Evolutionary conservation across 139 green algal genomes (phyloP).

Genomic region (Picochlorum costavermella): DNA sequence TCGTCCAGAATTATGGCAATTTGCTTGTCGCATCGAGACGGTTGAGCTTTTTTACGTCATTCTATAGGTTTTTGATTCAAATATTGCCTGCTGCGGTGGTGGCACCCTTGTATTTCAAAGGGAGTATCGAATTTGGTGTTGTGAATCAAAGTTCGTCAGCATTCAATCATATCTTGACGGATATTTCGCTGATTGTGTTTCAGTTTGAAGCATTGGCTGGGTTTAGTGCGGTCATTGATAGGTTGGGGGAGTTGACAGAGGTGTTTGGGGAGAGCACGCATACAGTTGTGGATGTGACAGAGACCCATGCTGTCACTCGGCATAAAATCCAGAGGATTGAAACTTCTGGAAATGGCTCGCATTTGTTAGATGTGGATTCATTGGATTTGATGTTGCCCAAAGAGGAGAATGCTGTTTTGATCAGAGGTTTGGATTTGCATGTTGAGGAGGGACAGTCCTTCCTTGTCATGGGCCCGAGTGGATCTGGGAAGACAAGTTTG

Average conservation of each 20-base stretch:
- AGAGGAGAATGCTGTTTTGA: constrained; percentile 11
- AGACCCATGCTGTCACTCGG: neutral
- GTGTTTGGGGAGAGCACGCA: constrained; percentile 35
- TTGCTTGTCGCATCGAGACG: constrained; percentile 79
- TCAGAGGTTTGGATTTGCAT: constrained; percentile 22
- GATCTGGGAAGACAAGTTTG: constrained; percentile 85
- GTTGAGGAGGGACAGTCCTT: constrained; percentile 48
- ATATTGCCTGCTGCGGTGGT: constrained; percentile 95
- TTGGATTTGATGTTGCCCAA: constrained; percentile 51
- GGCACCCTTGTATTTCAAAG: constrained; percentile 89
- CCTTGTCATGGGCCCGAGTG: constrained; percentile 84
- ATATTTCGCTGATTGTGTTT: constrained; percentile 93
- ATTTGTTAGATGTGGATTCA: neutral
- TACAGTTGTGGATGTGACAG: neutral
- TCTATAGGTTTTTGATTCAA: constrained; percentile 88
- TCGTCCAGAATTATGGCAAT: constrained; percentile 28
- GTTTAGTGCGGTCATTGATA: constrained; percentile 87
- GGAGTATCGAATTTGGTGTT: constrained; percentile 97
- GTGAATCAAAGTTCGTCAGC: constrained; percentile 90
- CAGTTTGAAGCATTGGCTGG: constrained; percentile 79
- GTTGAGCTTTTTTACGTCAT: constrained; percentile 95
- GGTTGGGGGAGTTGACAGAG: constrained; percentile 75
- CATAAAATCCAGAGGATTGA: neutral
- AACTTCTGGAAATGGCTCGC: neutral
- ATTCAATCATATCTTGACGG: constrained; percentile 94